Percentiles rank a stretch among this genome's conserved stretches.
Conservation (phyloP, 139 green algal species). For the Chlorella sp. region DNA sequence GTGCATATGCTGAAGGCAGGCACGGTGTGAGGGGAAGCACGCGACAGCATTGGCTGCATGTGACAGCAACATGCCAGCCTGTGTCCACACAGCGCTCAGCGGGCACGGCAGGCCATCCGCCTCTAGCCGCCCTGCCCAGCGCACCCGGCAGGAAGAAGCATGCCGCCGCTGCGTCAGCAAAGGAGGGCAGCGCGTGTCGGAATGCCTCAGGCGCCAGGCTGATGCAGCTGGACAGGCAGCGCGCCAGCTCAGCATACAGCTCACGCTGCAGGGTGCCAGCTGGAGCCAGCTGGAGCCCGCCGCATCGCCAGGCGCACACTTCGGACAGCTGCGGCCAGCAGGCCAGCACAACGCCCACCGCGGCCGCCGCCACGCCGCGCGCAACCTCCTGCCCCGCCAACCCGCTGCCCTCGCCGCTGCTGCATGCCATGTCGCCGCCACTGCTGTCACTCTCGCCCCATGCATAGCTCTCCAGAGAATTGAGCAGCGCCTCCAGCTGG, state of each 20-base stretch:
- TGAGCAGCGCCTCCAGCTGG: conserved; percentile 36
- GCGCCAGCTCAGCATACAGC: conserved; percentile 4
- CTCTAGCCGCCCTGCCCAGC: too few species aligned
- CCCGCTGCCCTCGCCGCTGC: background rate
- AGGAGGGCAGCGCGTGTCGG: background rate
- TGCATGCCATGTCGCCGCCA: background rate
- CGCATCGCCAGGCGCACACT: conserved; percentile 12
- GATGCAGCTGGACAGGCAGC: conserved; percentile 18
- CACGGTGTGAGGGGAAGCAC: background rate
- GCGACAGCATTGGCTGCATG: background rate
- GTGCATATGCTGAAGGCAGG: background rate
- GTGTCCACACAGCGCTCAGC: background rate
- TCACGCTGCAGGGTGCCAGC: background rate
- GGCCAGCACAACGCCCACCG: conserved; percentile 6
- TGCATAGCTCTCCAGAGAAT: conserved; percentile 28
- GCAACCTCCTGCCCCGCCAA: background rate
- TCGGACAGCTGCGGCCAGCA: conserved; percentile 26
- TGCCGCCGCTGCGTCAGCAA: background rate
- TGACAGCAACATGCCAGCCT: too few species aligned
- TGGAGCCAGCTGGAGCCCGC: background rate
- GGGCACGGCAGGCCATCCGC: too few species aligned
- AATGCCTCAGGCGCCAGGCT: background rate
- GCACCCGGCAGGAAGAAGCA: conserved; percentile 33
- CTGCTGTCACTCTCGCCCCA: background rate
- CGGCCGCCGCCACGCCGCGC: background rate